Evolutionary conservation across 163 green algal species (phyloP), one percentile per base, ranked within the genome.

Genomic region (Chlorella variabilis): DNA sequence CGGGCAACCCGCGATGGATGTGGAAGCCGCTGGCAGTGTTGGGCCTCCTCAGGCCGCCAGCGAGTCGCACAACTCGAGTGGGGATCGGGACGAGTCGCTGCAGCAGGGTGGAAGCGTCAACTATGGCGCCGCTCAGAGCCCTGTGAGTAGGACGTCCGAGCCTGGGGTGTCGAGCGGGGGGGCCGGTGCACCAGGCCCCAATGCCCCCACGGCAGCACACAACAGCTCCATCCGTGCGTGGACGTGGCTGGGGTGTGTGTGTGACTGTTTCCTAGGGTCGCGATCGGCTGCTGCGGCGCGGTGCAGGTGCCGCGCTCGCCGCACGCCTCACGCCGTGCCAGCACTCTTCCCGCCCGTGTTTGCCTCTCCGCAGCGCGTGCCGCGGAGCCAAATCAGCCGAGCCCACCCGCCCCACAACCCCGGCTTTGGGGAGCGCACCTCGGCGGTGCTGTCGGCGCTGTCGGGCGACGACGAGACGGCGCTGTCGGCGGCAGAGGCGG

Each of bases 301-400:
- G n/a, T n/a, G n/a, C n/a, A n/a, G n/a, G n/a, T n/a, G n/a, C n/a
- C n/a, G n/a, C n/a, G n/a, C n/a, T n/a, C n/a, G n/a, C n/a, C n/a
- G n/a, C n/a, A n/a, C 45, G 45, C 45, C 11, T 11, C 45, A 54
- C 45, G 11, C 45, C 45, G 45, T 23, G 45, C 45, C 45, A 54
- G 45, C 45, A n/a, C n/a, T n/a, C n/a, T n/a, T n/a, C n/a, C n/a
- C n/a, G n/a, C n/a, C n/a, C n/a, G n/a, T n/a, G n/a, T n/a, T n/a
- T n/a, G n/a, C n/a, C n/a, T n/a, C n/a, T 13, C 25, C 49, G 83
- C 83, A 85, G 63, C 78, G 81, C 27, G 82, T 88, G 21, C 82
- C 82, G 29, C 71, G 78, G 33, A 79, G 67, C 51, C 78, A 84
- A 21, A 84, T 84, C 71, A 81, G 71, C 62, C 48, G 78, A 11